These are phyloP conservation scores for Blakeslea trispora DNA, from an alignment of 371 early-diverging fungal genomes.

Conservation along the genomic window DNA sequence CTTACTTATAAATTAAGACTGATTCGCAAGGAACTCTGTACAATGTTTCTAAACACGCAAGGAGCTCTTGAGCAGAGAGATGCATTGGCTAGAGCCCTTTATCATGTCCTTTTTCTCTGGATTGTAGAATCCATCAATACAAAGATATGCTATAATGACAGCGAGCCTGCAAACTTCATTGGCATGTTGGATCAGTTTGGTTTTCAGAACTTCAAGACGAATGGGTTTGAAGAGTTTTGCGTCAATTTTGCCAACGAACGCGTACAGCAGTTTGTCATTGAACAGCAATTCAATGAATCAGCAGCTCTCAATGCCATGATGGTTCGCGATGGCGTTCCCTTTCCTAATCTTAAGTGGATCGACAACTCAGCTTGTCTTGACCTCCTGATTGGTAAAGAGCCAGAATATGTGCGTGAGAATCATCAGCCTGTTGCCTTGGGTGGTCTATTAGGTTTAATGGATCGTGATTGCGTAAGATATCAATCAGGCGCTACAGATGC, in stretches of 20 bases:
- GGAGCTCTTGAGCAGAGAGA: constrained; percentile 65
- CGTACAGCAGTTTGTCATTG: constrained; percentile 71
- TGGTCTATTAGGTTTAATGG: constrained; percentile 72
- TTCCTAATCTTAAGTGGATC: constrained; percentile 53
- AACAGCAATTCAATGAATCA: constrained; percentile 66
- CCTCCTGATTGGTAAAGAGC: constrained; percentile 49
- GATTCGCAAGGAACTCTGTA: constrained; percentile 71
- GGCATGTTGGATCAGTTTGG: constrained; percentile 78
- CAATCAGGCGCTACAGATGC: constrained; percentile 44
- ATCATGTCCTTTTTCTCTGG: constrained; percentile 77
- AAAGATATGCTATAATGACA: constrained; percentile 63
- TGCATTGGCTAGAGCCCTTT: constrained; percentile 69
- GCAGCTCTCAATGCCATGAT: constrained; percentile 28
- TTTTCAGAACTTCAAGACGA: constrained; percentile 61
- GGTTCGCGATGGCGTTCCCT: constrained; percentile 33
- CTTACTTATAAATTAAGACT: constrained; percentile 62
- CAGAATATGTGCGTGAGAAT: constrained; percentile 25
- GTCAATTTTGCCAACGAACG: constrained; percentile 88
- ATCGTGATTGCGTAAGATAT: constrained; percentile 43
- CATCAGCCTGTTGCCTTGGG: constrained; percentile 44
- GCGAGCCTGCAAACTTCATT: constrained; percentile 67
- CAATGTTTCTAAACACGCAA: constrained; percentile 73
- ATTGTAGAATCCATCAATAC: constrained; percentile 78
- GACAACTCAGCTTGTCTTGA: constrained; percentile 70
- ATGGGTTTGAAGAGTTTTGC: constrained; percentile 78